Evolutionary conservation across 2,329 filamentous ascomycete species (phyloP).

Genomic region (Eutypella sp.): DNA sequence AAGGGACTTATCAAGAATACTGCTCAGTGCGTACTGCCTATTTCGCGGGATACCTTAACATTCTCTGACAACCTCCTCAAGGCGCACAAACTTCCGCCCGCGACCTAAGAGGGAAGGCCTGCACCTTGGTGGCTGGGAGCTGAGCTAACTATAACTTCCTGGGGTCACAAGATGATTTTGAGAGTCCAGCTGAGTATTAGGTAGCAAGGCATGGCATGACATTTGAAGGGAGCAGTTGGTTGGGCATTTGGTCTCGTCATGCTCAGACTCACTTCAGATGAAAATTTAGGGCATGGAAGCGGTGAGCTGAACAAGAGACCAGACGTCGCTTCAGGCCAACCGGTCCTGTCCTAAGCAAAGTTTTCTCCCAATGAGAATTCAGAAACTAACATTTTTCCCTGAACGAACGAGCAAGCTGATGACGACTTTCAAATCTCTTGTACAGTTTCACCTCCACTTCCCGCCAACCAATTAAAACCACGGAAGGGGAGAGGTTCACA

Average conservation of each 20-base stretch:
- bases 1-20: constrained; percentile 29
- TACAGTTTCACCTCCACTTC: background rate
- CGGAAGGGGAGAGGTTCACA: background rate
- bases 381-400: background rate
- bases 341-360: background rate
- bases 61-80: no score
- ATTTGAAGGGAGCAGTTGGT: background rate
- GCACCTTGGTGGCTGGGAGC: background rate
- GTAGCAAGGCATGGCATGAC: background rate
- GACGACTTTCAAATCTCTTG: background rate
- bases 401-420: background rate
- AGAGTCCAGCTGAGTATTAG: background rate
- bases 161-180: background rate
- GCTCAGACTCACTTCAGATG: no score
- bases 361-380: background rate
- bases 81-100: constrained; percentile 7
- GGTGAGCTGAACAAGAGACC: background rate
- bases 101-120: background rate
- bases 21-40: constrained; percentile 19
- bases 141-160: background rate
- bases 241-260: background rate
- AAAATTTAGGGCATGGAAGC: no score
- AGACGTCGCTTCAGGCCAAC: background rate
- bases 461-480: background rate
- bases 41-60: no score